Base-by-base conservation (phyloP, 805 yeast genomes). In the Starmera quercuum region DNA sequence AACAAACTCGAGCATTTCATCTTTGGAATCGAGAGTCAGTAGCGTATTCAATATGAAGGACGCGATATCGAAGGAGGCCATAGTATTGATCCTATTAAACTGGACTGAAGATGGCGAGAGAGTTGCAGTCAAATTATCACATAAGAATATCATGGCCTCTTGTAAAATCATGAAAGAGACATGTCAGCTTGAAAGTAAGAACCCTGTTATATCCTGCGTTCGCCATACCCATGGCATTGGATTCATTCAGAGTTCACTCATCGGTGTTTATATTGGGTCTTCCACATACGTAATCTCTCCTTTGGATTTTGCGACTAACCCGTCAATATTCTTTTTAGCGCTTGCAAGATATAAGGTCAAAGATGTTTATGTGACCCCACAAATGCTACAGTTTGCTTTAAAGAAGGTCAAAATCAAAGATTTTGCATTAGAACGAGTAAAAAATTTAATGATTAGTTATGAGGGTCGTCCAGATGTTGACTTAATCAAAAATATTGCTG, bases 81-180 rank as follows among this genome's bases (percentile, higher is more conserved):
- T 68, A 0, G 79, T 80, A 0, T 39, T 80, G 37, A 64, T 86
- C 0, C 77, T 92, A 82, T 54, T 83, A 12, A 66, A 74, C 41
- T 79, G 78, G 66, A 73, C 83, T 1, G 66, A 87, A 0, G 95
- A 86, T 47, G 82, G 82, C 46, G 66, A 73, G 14, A 64, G 83
- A 36, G 66, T 73, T 0, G 84, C 82, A 0, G 69, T 71, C 3
- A 37, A 37, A 10, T 34, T 51, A 9, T 75, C 74, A 17, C 92
- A 83, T 52, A 60, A 67, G 26, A 71, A 74, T 32, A 61, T 92
- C 10, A 58, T 88, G 45, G 80, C 85, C 3, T 71, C 84, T 55
- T 87, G 97, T 57, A 86, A 88, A 48, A 83, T 84, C 15, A 71
- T 86, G 50, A 90, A 92, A 46, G 97, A 90, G 52, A 90, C 97